These are phyloP conservation scores for Porodaedalea pini DNA, from an alignment of 1,284 basidiomycete genomes.

Conservation along the genomic window DNA sequence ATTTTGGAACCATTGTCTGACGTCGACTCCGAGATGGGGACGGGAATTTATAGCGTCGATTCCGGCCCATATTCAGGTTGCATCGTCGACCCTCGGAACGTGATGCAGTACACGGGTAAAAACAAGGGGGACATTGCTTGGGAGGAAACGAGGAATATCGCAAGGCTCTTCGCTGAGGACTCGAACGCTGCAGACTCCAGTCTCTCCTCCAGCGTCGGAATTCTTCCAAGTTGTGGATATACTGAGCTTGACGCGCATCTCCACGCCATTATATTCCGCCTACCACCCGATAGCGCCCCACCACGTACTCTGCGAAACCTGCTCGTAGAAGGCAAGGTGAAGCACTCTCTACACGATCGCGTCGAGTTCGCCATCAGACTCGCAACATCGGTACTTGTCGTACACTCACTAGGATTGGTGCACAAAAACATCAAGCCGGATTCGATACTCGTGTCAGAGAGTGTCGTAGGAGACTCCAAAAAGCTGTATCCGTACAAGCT, in stretches of 20 bases:
- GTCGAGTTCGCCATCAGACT: slow-evolving; percentile 7
- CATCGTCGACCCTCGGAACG: slow-evolving; percentile 3
- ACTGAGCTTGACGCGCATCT: not conserved
- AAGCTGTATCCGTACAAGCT: not conserved
- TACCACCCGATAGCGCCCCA: not conserved
- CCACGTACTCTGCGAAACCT: slow-evolving; percentile 2
- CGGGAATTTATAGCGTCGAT: not conserved
- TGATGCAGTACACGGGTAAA: not conserved
- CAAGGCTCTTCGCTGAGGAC: not conserved
- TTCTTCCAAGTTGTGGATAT: slow-evolving; percentile 3
- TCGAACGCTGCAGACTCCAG: not conserved
- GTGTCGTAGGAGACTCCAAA: not conserved
- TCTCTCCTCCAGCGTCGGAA: not conserved
- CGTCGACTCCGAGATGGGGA: not conserved
- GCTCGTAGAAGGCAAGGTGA: not conserved
- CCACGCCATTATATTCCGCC: slow-evolving; percentile 1
- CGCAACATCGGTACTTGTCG: slow-evolving; percentile 8
- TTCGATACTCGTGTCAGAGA: slow-evolving; percentile 10
- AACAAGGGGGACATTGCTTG: not conserved
- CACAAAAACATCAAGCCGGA: slow-evolving; percentile 16
- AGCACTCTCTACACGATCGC: slow-evolving; percentile 5
- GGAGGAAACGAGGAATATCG: slow-evolving; percentile 1
- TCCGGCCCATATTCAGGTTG: slow-evolving; percentile 2
- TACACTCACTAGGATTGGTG: slow-evolving; percentile 13
- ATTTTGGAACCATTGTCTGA: not conserved